Evolutionary conservation across 2,329 filamentous ascomycete genomes (phyloP), one percentile per base, ranked within the genome.

Genomic region (Raffaelea albimanens): DNA sequence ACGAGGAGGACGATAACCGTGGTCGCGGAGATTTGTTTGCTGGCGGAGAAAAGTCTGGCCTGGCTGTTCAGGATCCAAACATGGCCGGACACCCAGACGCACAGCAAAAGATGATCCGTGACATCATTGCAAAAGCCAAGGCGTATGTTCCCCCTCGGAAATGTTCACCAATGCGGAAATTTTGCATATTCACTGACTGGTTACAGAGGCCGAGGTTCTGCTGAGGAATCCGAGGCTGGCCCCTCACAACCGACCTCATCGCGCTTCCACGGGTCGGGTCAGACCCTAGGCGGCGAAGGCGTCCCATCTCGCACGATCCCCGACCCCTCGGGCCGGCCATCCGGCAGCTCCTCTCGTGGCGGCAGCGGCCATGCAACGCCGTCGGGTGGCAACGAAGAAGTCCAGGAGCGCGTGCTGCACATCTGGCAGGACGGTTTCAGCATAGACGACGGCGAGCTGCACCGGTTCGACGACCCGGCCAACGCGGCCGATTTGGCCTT

Each of bases 361-460:
- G 46, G 65, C 22, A 8, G n/a, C 25, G 3, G 40, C 40, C 36
- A 43, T n/a, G n/a, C n/a, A n/a, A n/a, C n/a, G 3, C 40, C 54
- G 52, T 56, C 58, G 33, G 62, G 61, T 44, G 61, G 54, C 50
- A 58, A 58, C 16, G 66, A 64, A 10, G 68, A 74, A 31, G 73
- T 76, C 5, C 79, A 85, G 51, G 78, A 80, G 44, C 81, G 86
- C 44, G 76, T 80, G 11, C 72, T 94, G 46, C 87, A 91, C 58
- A 73, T 93, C 40, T 94, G 87, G 87, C 75, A 76, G 39, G 83
- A 94, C 59, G 87, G 87, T 14, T 91, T 93, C 67, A 91, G 85
- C 54, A 81, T 94, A 51, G 87, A 90, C 50, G 85, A 93, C 58
- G 87, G 87, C 23, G 77, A 82, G 42, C 76, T 93, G 34, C 82